phyloP scores from a whole-genome alignment of 257 asterid species.

The Parsonsia alboflavescens region DNA sequence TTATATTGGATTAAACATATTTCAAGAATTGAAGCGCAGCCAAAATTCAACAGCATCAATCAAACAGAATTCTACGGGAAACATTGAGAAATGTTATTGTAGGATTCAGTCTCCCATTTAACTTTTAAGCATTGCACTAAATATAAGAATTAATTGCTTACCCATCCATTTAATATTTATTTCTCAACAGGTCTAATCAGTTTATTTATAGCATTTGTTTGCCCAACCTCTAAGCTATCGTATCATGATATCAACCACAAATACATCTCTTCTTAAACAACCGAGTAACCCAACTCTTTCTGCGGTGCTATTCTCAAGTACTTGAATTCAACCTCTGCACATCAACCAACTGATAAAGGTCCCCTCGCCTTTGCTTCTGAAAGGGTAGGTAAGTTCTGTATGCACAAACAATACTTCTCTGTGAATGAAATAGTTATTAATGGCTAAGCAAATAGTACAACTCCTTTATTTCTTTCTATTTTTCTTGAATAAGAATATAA shows the following conservation, averaged over 20 bases:
- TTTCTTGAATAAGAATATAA: not conserved
- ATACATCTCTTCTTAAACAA: not conserved
- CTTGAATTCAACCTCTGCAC: conserved; percentile 46
- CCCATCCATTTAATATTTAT: not conserved
- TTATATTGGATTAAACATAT: not conserved
- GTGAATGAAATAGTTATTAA: conserved; percentile 1
- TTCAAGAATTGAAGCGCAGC: not conserved
- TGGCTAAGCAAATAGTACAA: not conserved
- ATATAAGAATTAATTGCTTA: not conserved
- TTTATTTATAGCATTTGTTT: not conserved
- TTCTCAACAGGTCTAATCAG: not conserved
- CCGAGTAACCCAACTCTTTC: not conserved
- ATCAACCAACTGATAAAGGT: conserved; percentile 81
- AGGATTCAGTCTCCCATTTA: not conserved
- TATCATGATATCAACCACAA: too few species aligned
- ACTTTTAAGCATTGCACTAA: not conserved
- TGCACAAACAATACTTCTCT: not conserved
- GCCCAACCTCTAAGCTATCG: not conserved
- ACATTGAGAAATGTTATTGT: not conserved
- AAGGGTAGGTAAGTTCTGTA: conserved; percentile 71
- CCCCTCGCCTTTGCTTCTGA: conserved; percentile 78
- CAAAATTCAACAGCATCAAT: not conserved
- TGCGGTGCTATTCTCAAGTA: conserved; percentile 5
- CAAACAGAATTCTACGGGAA: not conserved
- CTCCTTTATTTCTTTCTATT: not conserved